Conservation (phyloP, 768 basidiomycete species). For the Clavulina sp. region DNA sequence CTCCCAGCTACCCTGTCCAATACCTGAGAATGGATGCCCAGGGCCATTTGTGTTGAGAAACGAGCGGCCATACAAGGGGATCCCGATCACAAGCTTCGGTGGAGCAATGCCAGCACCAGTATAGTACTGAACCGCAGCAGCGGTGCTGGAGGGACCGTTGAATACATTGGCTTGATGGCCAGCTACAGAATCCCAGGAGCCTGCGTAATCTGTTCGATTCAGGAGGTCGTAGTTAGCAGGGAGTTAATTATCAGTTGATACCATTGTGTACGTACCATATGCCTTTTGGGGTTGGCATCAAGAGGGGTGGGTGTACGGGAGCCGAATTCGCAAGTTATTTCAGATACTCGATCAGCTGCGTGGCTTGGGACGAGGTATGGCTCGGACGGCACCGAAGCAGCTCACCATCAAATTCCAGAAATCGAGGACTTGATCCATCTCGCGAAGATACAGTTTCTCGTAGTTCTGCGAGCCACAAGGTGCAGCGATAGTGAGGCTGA, state of each 20-base stretch:
- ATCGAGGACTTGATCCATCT: slow-evolving; percentile 79
- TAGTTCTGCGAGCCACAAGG: slow-evolving; percentile 85
- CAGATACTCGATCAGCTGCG: no score
- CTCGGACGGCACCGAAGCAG: no score
- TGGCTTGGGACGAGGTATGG: no score
- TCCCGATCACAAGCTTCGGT: slow-evolving; percentile 72
- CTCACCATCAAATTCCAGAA: slow-evolving; percentile 93
- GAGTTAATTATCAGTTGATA: not conserved
- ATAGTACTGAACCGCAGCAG: slow-evolving; percentile 55
- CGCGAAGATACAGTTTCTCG: slow-evolving; percentile 52
- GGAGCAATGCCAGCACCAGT: slow-evolving; percentile 48
- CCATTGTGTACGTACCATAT: slow-evolving; percentile 1
- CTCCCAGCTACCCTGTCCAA: slow-evolving; percentile 86
- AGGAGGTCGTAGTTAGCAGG: not conserved
- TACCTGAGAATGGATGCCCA: slow-evolving; percentile 57
- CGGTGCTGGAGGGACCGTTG: slow-evolving; percentile 44
- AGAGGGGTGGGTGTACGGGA: no score
- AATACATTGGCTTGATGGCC: slow-evolving; percentile 72
- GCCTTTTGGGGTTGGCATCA: no score
- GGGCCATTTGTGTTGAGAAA: slow-evolving; percentile 78
- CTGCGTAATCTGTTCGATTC: slow-evolving; percentile 19
- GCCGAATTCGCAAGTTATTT: no score
- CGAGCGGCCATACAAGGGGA: slow-evolving; percentile 86
- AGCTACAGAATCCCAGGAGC: slow-evolving; percentile 26
- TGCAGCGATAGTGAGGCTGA: slow-evolving; percentile 59